These are phyloP conservation scores for Ceratobasidium theobromae DNA, from an alignment of 1,284 basidiomycete genomes.

Conservation along the genomic window DNA sequence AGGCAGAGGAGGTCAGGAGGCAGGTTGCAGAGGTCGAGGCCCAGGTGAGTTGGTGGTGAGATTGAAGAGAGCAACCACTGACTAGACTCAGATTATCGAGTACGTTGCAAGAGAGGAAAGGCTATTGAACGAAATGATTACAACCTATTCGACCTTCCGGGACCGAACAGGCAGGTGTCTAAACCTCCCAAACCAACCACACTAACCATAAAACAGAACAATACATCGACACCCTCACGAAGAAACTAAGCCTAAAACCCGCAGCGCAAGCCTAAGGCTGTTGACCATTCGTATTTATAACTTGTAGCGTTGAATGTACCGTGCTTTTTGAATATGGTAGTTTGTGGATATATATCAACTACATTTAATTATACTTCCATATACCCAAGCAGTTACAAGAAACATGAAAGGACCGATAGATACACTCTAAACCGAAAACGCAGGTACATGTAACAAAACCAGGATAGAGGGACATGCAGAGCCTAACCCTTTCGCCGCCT, in stretches of 20 bases:
- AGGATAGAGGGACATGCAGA: too few species aligned
- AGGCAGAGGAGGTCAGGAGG: slow-evolving; percentile 19
- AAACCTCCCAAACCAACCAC: too few species aligned
- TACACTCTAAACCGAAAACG: background rate
- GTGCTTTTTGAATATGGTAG: background rate
- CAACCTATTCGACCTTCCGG: slow-evolving; percentile 2
- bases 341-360: background rate
- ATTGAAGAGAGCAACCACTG: background rate
- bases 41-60: background rate
- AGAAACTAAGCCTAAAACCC: slow-evolving; percentile 8
- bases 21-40: slow-evolving; percentile 17
- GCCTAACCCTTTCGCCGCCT: background rate
- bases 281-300: background rate
- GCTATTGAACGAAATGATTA: slow-evolving; percentile 24
- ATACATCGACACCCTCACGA: slow-evolving; percentile 19
- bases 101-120: slow-evolving; percentile 18
- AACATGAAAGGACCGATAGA: background rate
- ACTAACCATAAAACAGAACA: too few species aligned
- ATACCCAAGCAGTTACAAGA: background rate
- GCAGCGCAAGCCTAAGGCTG: background rate
- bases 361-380: slow-evolving; percentile 29
- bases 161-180: slow-evolving; percentile 17
- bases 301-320: background rate
- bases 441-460: background rate
- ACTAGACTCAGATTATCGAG: background rate